phyloP scores from a whole-genome alignment of 192 early-diverging fungal species.

The Coemansia sp. region DNA sequence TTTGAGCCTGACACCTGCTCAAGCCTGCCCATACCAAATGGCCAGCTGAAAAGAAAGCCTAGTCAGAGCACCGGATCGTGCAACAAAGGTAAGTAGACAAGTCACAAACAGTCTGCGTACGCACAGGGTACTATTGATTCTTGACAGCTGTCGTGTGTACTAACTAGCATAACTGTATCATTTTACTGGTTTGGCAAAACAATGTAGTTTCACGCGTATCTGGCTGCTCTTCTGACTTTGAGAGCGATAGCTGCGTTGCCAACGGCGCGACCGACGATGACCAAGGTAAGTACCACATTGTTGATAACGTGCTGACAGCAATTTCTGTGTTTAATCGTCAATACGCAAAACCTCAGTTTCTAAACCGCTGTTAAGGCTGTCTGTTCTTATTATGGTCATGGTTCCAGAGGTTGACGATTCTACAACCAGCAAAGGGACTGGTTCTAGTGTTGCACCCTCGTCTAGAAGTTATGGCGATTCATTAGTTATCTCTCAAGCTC shows the following conservation, averaged over 20 bases:
- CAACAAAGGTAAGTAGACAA: conserved; percentile 22
- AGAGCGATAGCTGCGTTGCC: neutral
- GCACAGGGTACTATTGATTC: no score
- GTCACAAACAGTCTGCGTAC: neutral
- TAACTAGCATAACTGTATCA: neutral
- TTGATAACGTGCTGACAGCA: neutral
- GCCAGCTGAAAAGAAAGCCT: conserved; percentile 14
- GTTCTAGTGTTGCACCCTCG: neutral
- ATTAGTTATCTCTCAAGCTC: neutral
- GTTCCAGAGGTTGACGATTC: neutral
- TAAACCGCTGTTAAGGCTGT: neutral
- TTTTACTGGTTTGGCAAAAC: neutral
- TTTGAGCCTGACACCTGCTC: conserved; percentile 15
- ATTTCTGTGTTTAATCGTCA: neutral
- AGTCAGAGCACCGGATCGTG: conserved; percentile 10
- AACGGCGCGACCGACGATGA: neutral
- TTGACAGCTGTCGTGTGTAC: no score
- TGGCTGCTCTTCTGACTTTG: neutral
- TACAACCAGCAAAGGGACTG: neutral
- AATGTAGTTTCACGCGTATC: neutral
- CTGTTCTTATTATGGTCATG: neutral
- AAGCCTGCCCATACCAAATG: neutral
- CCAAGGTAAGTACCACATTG: neutral
- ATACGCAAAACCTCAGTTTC: neutral
- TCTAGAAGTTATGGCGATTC: neutral